Evolutionary conservation across 1,284 basidiomycete genomes (phyloP).

Genomic region (Tilletiaria anomala): DNA sequence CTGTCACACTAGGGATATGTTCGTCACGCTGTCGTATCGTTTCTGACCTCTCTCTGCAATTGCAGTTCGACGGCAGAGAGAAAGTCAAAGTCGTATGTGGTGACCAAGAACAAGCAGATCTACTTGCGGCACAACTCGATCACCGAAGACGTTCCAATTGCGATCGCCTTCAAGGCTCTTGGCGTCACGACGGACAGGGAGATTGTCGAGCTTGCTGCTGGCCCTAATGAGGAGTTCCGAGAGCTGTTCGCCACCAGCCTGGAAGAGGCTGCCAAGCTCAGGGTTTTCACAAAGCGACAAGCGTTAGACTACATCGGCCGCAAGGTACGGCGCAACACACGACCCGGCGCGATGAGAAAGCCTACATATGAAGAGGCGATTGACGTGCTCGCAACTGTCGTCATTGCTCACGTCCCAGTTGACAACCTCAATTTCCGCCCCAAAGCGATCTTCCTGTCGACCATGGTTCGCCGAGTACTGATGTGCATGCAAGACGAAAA

Average conservation of each 20-base stretch:
- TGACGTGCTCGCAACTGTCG: slow-evolving; percentile 89
- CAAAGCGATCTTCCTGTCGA: slow-evolving; percentile 94
- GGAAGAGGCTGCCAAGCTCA: slow-evolving; percentile 59
- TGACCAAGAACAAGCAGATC: slow-evolving; percentile 81
- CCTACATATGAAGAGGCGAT: slow-evolving; percentile 86
- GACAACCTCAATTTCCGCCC: slow-evolving; percentile 76
- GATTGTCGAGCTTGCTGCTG: slow-evolving; percentile 85
- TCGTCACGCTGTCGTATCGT: not conserved
- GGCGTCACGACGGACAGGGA: slow-evolving; percentile 96
- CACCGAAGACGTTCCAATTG: slow-evolving; percentile 92
- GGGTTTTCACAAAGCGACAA: slow-evolving; percentile 79
- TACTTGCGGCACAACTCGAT: slow-evolving; percentile 98
- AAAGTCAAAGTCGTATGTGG: slow-evolving; percentile 96
- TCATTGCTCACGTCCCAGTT: slow-evolving; percentile 91
- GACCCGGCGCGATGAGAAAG: slow-evolving; percentile 49
- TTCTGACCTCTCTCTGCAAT: no score
- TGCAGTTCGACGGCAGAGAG: slow-evolving; percentile 74
- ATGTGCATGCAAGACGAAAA: slow-evolving; percentile 93
- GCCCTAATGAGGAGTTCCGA: slow-evolving; percentile 78
- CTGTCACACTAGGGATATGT: not conserved
- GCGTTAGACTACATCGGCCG: slow-evolving; percentile 87
- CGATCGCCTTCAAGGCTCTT: slow-evolving; percentile 72
- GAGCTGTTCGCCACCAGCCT: slow-evolving; percentile 77
- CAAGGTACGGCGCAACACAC: not conserved
- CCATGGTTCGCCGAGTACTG: slow-evolving; percentile 89